Evolutionary conservation across 441 rosid genomes (phyloP).

Genomic region (Gossypium schwendimanii): DNA sequence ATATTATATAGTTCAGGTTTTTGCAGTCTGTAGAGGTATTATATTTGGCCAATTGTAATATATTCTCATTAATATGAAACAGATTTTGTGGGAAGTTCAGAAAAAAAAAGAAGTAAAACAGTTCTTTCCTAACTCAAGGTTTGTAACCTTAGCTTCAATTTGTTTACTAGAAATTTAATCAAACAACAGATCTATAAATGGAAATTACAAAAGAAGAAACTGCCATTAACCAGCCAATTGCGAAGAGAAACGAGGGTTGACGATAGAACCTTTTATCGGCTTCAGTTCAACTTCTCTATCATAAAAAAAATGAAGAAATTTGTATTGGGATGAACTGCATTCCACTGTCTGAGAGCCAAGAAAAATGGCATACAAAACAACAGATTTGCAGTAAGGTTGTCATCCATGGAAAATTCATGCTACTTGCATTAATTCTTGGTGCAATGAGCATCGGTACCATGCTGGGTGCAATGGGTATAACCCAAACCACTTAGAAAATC

Average conservation of each 20-base stretch:
- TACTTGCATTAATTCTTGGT: slow-evolving; percentile 37
- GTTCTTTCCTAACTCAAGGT: not conserved
- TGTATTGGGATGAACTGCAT: not conserved
- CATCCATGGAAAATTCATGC: not conserved
- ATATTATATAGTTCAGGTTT: not conserved
- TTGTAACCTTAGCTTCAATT: not conserved
- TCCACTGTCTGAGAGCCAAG: not conserved
- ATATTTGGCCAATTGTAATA: not conserved
- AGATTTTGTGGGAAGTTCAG: not conserved
- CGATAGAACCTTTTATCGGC: not conserved
- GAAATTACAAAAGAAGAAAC: not conserved
- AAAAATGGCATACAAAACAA: not conserved
- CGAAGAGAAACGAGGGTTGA: not conserved
- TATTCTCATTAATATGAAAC: not conserved
- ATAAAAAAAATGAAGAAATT: not conserved
- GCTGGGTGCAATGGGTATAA: slow-evolving; percentile 58
- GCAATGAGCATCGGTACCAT: slow-evolving; percentile 89
- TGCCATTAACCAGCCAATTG: not conserved
- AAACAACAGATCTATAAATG: not conserved
- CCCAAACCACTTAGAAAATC: slow-evolving; percentile 61
- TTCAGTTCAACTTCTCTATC: not conserved
- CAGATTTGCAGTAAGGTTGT: not conserved
- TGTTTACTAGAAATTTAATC: slow-evolving; percentile 2
- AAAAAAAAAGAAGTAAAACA: not conserved
- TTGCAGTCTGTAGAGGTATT: not conserved